Evolutionary conservation across 31 red algal species (phyloP).

Genomic region (Bonnemaisonia californica): DNA sequence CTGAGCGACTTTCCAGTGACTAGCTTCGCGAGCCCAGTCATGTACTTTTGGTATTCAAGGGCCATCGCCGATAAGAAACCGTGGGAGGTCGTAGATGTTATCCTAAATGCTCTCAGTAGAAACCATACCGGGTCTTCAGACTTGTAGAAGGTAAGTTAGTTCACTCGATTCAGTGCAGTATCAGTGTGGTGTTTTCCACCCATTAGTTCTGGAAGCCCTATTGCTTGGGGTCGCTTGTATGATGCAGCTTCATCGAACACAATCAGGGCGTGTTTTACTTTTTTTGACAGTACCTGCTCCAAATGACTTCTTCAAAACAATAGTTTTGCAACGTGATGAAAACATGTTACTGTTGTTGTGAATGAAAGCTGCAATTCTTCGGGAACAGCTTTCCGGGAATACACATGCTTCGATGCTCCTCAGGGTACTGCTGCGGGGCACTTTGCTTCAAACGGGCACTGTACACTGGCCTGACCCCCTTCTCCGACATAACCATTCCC

Average conservation of each 20-base stretch:
- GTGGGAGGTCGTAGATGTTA: slow-evolving; percentile 3
- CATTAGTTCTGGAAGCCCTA: not conserved
- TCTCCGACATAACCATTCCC: slow-evolving; percentile 15
- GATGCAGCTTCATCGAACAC: not conserved
- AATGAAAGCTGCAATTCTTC: slow-evolving; percentile 20
- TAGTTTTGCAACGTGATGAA: not conserved
- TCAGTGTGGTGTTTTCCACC: not conserved
- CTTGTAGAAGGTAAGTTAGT: slow-evolving; percentile 5
- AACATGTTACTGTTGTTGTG: slow-evolving; percentile 18
- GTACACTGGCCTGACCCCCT: slow-evolving; percentile 22
- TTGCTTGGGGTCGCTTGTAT: not conserved
- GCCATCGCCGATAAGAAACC: slow-evolving; percentile 5
- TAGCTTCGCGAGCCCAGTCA: too few species aligned
- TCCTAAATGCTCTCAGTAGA: slow-evolving; percentile 1
- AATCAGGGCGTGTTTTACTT: not conserved
- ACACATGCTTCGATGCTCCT: slow-evolving; percentile 10
- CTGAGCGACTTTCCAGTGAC: too few species aligned
- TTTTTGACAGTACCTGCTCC: not conserved
- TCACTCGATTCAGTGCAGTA: not conserved
- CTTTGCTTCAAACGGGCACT: not conserved
- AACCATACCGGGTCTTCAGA: slow-evolving; percentile 30
- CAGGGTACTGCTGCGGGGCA: not conserved
- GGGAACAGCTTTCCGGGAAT: slow-evolving; percentile 7
- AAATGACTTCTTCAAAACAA: slow-evolving; percentile 10
- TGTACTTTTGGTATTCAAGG: slow-evolving; percentile 14